Evolutionary conservation across 2,329 filamentous ascomycete species (phyloP).

Genomic region (Lasiodiplodia sp.): DNA sequence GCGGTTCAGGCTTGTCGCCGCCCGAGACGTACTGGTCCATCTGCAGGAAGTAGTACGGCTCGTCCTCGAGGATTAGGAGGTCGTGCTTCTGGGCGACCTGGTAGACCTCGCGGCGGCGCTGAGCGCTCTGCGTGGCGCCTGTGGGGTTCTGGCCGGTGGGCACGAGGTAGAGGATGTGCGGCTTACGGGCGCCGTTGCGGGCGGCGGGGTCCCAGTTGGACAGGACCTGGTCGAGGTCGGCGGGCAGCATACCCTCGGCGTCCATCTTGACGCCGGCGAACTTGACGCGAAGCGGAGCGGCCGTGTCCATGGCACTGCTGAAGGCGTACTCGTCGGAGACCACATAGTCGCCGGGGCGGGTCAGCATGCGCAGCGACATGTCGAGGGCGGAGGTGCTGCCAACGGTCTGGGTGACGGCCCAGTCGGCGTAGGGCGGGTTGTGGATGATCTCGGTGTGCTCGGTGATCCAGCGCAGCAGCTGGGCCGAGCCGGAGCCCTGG

Average conservation of each 20-base stretch:
- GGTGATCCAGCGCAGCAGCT: constrained; percentile 87
- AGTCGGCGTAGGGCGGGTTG: constrained; percentile 87
- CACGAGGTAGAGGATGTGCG: constrained; percentile 73
- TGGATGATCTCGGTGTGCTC: constrained; percentile 95
- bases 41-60: constrained; percentile 94
- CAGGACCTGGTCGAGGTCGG: constrained; percentile 68
- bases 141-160: constrained; percentile 91
- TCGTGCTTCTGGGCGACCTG: constrained; percentile 82
- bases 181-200: constrained; percentile 63
- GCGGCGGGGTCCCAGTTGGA: constrained; percentile 68
- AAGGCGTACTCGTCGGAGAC: constrained; percentile 94
- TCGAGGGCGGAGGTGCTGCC: constrained; percentile 89
- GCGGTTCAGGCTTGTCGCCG: constrained; percentile 58
- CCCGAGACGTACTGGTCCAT: constrained; percentile 75
- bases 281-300: constrained; percentile 67
- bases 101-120: constrained; percentile 77
- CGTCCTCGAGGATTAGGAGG: constrained; percentile 86
- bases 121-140: constrained; percentile 76
- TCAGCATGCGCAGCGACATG: constrained; percentile 82
- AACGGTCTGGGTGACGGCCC: constrained; percentile 82
- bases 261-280: constrained; percentile 71
- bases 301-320: constrained; percentile 74
- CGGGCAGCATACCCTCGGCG: constrained; percentile 68
- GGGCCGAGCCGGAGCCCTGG: constrained; percentile 83
- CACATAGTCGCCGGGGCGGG: constrained; percentile 75